A percentile compares a stretch with the other conserved stretches of the same genome.
Conservation (phyloP, 805 yeast genomes). For the Wickerhamomyces subpelliculosus region DNA sequence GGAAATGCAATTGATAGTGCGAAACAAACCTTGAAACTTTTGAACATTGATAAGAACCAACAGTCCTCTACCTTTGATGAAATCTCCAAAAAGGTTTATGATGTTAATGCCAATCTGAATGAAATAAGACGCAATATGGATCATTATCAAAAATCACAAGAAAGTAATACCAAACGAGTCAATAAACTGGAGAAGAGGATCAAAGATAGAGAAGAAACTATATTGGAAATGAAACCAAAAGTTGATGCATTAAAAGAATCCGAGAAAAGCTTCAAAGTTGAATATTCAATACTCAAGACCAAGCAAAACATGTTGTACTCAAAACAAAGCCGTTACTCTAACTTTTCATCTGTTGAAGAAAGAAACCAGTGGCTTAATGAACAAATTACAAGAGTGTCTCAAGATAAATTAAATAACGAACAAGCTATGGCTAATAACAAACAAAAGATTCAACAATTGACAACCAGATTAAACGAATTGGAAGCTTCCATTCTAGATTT, state of each 20-base stretch:
- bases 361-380: slow-evolving; percentile 61
- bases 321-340: slow-evolving; percentile 63
- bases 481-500: slow-evolving; percentile 27
- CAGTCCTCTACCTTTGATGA: slow-evolving; percentile 44
- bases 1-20: slow-evolving; percentile 39
- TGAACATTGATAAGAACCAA: slow-evolving; percentile 51
- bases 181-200: slow-evolving; percentile 20
- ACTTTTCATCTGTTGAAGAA: slow-evolving; percentile 47
- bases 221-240: slow-evolving; percentile 33
- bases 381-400: slow-evolving; percentile 22
- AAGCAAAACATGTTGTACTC: slow-evolving; percentile 55
- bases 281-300: slow-evolving; percentile 36
- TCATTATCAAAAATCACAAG: slow-evolving; percentile 26
- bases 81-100: slow-evolving; percentile 39
- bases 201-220: slow-evolving; percentile 28
- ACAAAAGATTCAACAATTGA: slow-evolving; percentile 5
- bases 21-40: slow-evolving; percentile 42
- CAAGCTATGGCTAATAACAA: slow-evolving; percentile 10
- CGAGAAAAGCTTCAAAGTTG: slow-evolving; percentile 35
- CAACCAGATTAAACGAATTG: slow-evolving; percentile 16
- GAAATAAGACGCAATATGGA: slow-evolving; percentile 29
- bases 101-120: slow-evolving; percentile 38
- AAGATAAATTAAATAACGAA: slow-evolving; percentile 2
- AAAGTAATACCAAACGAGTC: slow-evolving; percentile 15
- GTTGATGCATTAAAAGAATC: slow-evolving; percentile 29